Conservation (phyloP, 2,329 filamentous ascomycete species). For the Trichoderma sp. region DNA sequence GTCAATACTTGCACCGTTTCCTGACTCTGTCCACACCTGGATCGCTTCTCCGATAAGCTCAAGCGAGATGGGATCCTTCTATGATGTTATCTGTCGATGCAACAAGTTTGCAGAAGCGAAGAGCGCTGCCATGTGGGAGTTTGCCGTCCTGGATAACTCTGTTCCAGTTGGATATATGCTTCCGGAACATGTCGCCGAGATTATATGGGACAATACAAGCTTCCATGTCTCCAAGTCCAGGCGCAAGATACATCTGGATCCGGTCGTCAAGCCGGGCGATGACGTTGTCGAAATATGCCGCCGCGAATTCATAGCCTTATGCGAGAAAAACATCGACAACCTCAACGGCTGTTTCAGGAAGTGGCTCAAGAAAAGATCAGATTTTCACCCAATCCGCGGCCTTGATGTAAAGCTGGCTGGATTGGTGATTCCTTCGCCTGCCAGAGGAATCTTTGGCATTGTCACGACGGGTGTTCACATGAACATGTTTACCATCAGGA, state of each 20-base stretch:
- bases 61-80: slow-evolving; percentile 20
- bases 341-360: slow-evolving; percentile 28
- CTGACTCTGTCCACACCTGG: slow-evolving; percentile 15
- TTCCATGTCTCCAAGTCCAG: slow-evolving; percentile 21
- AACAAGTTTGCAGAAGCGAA: slow-evolving; percentile 28
- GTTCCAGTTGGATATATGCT: slow-evolving; percentile 29
- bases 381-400: slow-evolving; percentile 32
- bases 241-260: slow-evolving; percentile 26
- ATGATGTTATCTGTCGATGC: slow-evolving; percentile 26
- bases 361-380: slow-evolving; percentile 27
- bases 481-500: slow-evolving; percentile 35
- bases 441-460: slow-evolving; percentile 36
- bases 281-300: slow-evolving; percentile 22
- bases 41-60: not conserved
- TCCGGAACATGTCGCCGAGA: slow-evolving; percentile 22
- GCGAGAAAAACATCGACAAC: slow-evolving; percentile 27
- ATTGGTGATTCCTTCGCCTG: slow-evolving; percentile 32
- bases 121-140: slow-evolving; percentile 25
- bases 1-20: not conserved
- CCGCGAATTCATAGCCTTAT: slow-evolving; percentile 27
- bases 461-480: slow-evolving; percentile 38
- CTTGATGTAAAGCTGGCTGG: slow-evolving; percentile 23
- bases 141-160: slow-evolving; percentile 24
- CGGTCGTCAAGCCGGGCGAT: slow-evolving; percentile 18
- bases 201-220: slow-evolving; percentile 25